Evolutionary conservation across 116 monocot species (phyloP).

Genomic region (Trichopus zeylanicus): DNA sequence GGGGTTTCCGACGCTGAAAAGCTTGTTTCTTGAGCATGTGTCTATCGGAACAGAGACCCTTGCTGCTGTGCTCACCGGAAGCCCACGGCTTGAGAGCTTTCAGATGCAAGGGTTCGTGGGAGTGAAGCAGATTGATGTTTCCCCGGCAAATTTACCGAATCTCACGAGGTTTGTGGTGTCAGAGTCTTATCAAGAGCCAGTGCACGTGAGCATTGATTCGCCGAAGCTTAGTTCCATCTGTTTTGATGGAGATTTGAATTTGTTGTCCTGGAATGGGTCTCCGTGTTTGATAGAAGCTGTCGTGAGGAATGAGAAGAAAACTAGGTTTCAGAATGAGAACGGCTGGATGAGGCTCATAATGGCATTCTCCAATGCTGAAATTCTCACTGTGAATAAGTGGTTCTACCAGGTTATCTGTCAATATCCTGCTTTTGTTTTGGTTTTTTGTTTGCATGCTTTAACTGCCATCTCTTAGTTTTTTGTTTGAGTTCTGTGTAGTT

Average conservation of each 20-base stretch:
- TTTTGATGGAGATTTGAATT: neutral
- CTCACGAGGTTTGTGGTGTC: neutral
- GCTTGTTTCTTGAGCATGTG: neutral
- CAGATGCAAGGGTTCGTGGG: neutral
- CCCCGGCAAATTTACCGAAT: neutral
- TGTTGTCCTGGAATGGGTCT: neutral
- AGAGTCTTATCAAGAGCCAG: neutral
- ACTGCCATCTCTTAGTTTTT: neutral
- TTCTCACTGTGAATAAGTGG: neutral
- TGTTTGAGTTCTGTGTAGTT: neutral
- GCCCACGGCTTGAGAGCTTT: neutral
- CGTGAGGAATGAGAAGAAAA: neutral
- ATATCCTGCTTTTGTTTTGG: neutral
- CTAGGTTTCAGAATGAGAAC: neutral
- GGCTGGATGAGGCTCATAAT: neutral
- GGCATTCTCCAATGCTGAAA: neutral
- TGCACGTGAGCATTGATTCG: neutral
- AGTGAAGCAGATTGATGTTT: neutral
- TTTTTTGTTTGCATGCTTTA: neutral
- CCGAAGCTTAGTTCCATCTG: neutral
- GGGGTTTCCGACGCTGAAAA: neutral
- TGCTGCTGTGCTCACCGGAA: neutral
- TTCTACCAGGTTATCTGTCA: constrained; percentile 5
- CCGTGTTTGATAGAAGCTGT: neutral
- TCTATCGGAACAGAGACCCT: neutral